Evolutionary conservation across 495 filamentous ascomycete genomes (phyloP).

Genomic region (Parachaetomium inaequale): DNA sequence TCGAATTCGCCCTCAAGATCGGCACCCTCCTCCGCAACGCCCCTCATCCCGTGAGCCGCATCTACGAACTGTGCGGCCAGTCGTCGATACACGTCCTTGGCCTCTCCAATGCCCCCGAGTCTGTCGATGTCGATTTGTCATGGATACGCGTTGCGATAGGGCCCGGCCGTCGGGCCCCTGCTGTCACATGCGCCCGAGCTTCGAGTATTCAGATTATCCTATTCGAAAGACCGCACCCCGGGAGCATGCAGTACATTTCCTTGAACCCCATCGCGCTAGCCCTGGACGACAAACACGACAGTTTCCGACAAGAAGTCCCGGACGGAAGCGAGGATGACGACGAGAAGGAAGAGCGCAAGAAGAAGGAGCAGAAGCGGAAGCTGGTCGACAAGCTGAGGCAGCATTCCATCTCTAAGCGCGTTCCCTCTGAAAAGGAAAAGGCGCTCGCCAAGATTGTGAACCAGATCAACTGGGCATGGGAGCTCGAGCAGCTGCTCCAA

Average conservation of each 20-base stretch:
- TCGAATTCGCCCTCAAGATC: slow-evolving; percentile 81
- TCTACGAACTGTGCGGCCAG: slow-evolving; percentile 80
- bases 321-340: slow-evolving; percentile 58
- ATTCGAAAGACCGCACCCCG: slow-evolving; percentile 81
- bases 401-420: slow-evolving; percentile 76
- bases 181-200: slow-evolving; percentile 64
- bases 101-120: slow-evolving; percentile 58
- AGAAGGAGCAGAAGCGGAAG: slow-evolving; percentile 50
- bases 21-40: slow-evolving; percentile 81
- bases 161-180: slow-evolving; percentile 56
- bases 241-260: slow-evolving; percentile 95
- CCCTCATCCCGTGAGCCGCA: slow-evolving; percentile 72
- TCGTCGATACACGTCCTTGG: slow-evolving; percentile 83
- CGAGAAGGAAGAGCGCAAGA: slow-evolving; percentile 56
- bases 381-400: slow-evolving; percentile 86
- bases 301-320: slow-evolving; percentile 27
- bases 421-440: slow-evolving; percentile 75
- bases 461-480: slow-evolving; percentile 94
- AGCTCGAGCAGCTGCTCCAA: slow-evolving; percentile 76
- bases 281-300: slow-evolving; percentile 66
- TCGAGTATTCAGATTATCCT: slow-evolving; percentile 81
- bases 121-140: slow-evolving; percentile 57
- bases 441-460: slow-evolving; percentile 79
- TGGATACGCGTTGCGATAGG: slow-evolving; percentile 67
- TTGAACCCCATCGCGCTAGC: slow-evolving; percentile 83